A percentile compares a stretch with the other conserved stretches of the same genome.
These are phyloP conservation scores for Ogataea hybrid DNA, from an alignment of 1,139 yeast species.

Conservation along the genomic window DNA sequence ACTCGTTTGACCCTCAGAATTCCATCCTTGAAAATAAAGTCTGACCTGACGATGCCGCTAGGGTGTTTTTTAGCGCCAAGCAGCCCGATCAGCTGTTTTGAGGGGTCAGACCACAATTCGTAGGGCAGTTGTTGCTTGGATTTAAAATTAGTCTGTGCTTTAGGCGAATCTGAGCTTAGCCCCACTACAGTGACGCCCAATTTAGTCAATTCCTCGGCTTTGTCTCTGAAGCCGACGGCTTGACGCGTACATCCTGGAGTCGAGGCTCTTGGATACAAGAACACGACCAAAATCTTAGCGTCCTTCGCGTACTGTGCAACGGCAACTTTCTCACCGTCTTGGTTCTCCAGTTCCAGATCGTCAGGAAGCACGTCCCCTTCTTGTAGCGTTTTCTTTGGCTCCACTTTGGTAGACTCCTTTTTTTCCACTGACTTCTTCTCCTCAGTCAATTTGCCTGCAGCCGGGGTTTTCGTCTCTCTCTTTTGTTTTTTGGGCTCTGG, in stretches of 20 bases:
- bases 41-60: constrained; percentile 79
- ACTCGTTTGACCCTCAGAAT: constrained; percentile 60
- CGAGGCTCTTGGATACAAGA: constrained; percentile 87
- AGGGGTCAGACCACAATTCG: constrained; percentile 74
- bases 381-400: constrained; percentile 33
- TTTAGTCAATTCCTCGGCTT: constrained; percentile 48
- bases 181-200: constrained; percentile 60
- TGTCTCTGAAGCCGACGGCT: constrained; percentile 82
- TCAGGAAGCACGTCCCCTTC: constrained; percentile 75
- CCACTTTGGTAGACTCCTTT: not conserved
- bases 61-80: constrained; percentile 83
- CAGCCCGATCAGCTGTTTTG: constrained; percentile 60
- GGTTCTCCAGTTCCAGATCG: constrained; percentile 54
- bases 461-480: no score
- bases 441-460: not conserved
- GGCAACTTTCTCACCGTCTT: constrained; percentile 60
- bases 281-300: constrained; percentile 56
- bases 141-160: constrained; percentile 74
- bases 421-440: not conserved
- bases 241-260: constrained; percentile 97
- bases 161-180: constrained; percentile 69
- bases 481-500: not conserved
- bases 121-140: constrained; percentile 71
- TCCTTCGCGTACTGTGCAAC: constrained; percentile 47
- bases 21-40: constrained; percentile 86